Percentiles rank a stretch among this genome's conserved stretches.
These are phyloP conservation scores for Saccharomyces hybrid DNA, from an alignment of 1,139 yeast genomes.

Conservation along the genomic window DNA sequence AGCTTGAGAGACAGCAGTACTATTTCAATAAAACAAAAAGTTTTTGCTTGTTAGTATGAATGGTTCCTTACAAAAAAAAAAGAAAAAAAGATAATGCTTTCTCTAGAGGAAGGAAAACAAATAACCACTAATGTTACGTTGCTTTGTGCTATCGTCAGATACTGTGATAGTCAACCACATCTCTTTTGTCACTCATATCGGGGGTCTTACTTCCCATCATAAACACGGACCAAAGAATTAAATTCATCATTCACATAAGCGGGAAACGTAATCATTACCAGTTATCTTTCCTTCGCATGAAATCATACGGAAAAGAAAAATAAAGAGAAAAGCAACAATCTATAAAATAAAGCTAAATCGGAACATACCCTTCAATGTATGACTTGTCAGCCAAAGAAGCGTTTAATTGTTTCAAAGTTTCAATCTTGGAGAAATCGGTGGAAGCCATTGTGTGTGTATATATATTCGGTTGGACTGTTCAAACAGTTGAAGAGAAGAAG, in stretches of 20 bases:
- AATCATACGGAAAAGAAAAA: not conserved
- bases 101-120: not conserved
- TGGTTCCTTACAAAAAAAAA: no score
- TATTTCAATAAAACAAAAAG: constrained; percentile 22
- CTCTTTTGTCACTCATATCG: constrained; percentile 59
- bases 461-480: not conserved
- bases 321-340: constrained; percentile 2
- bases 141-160: constrained; percentile 8
- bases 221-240: constrained; percentile 84
- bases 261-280: not conserved
- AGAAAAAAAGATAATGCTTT: not conserved
- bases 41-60: not conserved
- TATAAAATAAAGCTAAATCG: not conserved
- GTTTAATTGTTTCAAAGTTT: constrained; percentile 80
- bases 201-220: constrained; percentile 92
- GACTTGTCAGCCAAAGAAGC: constrained; percentile 84
- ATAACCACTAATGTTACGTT: not conserved
- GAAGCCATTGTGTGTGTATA: constrained; percentile 45
- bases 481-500: not conserved
- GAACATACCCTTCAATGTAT: constrained; percentile 85
- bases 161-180: constrained; percentile 18
- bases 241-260: constrained; percentile 49
- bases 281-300: not conserved
- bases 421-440: constrained; percentile 72
- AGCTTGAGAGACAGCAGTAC: constrained; percentile 87